These are phyloP conservation scores for Trichoderma sp. DNA, from an alignment of 2,329 filamentous ascomycete genomes.

Conservation along the genomic window DNA sequence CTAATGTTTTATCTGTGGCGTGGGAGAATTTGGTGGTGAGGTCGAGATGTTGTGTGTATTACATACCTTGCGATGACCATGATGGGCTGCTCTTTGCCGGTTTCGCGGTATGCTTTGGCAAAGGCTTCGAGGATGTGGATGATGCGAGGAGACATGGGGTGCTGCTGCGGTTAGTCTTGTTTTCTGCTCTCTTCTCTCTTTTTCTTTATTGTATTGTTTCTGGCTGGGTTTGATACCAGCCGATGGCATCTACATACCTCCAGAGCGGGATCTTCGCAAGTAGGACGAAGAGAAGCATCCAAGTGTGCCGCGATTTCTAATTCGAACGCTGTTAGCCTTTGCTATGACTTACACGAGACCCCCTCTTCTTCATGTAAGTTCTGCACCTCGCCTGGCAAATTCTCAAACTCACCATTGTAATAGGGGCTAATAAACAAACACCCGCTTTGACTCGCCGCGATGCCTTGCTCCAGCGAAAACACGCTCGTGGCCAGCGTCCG, in stretches of 20 bases:
- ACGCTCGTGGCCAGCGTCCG: constrained; percentile 34
- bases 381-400: not conserved
- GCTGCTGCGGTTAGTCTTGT: constrained; percentile 9
- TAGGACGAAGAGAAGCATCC: constrained; percentile 27
- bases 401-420: constrained; percentile 31
- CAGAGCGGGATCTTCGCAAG: constrained; percentile 29
- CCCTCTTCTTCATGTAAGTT: not conserved
- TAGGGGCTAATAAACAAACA: constrained; percentile 36
- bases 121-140: constrained; percentile 32
- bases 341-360: not conserved
- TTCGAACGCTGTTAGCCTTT: not conserved
- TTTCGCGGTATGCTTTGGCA: constrained; percentile 27
- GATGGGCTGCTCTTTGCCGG: constrained; percentile 32
- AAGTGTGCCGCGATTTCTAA: constrained; percentile 33
- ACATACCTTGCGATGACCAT: constrained; percentile 32
- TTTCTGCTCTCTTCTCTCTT: not conserved
- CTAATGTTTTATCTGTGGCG: not conserved
- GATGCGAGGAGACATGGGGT: constrained; percentile 33
- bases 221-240: not conserved
- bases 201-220: not conserved
- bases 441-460: constrained; percentile 34
- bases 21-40: too few relatives aligned
- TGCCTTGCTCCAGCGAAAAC: constrained; percentile 34
- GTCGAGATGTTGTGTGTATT: not conserved
- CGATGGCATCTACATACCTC: constrained; percentile 25